Conservation (phyloP, 2,329 filamentous ascomycete genomes). For the Talaromyces atroroseus region DNA sequence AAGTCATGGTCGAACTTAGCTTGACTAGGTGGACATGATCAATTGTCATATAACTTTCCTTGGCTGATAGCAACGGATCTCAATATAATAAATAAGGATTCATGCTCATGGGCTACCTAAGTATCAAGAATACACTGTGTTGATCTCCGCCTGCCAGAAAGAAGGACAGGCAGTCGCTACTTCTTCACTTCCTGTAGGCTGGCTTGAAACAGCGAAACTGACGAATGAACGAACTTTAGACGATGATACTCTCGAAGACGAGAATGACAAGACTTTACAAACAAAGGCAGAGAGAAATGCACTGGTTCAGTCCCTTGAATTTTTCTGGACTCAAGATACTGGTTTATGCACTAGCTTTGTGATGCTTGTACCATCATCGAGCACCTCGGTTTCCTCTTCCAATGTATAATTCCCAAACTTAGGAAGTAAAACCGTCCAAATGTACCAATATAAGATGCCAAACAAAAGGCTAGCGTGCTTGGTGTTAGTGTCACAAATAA, state of each 20-base stretch:
- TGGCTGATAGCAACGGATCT: no score
- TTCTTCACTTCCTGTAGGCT: no score
- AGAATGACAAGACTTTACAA: not conserved
- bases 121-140: no score
- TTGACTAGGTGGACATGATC: no score
- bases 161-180: no score
- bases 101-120: no score
- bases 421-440: slow-evolving; percentile 60
- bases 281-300: not conserved
- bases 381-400: slow-evolving; percentile 55
- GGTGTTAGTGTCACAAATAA: slow-evolving; percentile 11
- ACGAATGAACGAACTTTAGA: no score
- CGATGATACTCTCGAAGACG: no score
- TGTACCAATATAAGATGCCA: slow-evolving; percentile 61
- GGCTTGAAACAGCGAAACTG: no score
- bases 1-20: no score
- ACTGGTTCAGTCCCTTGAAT: not conserved
- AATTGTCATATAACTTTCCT: no score
- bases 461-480: slow-evolving; percentile 47
- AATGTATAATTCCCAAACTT: slow-evolving; percentile 54
- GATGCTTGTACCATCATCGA: slow-evolving; percentile 63
- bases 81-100: no score
- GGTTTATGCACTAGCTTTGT: slow-evolving; percentile 49
- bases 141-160: slow-evolving; percentile 22
- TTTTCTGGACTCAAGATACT: not conserved